phyloP scores from a whole-genome alignment of 352 stramenopile genomes.

The Phytophthora uliginosa region DNA sequence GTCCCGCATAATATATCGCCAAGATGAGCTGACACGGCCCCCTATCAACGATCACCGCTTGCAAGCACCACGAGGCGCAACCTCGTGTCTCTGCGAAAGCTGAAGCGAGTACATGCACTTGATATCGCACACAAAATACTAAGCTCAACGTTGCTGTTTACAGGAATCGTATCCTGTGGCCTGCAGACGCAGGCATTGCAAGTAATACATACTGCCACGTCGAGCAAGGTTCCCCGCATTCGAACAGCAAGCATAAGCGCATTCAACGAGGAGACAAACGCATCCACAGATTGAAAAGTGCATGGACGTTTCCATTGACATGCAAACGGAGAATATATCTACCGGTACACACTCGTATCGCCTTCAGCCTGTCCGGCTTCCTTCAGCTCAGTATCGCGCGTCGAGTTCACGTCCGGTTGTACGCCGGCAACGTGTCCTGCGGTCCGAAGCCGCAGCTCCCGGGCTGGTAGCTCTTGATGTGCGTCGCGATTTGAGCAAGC shows the following conservation, averaged over 20 bases:
- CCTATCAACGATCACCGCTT: neutral
- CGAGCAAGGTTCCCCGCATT: too few relatives aligned
- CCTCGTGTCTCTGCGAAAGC: neutral
- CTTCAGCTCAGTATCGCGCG: neutral
- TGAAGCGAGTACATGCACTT: neutral
- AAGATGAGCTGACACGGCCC: neutral
- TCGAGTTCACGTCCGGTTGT: neutral
- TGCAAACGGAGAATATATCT: neutral
- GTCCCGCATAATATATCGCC: neutral
- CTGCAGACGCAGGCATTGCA: neutral
- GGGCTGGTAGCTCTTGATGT: slow-evolving; percentile 52
- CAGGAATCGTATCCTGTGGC: neutral
- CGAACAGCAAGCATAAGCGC: too few relatives aligned
- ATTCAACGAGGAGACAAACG: neutral
- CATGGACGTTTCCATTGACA: neutral
- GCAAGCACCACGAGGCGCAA: neutral
- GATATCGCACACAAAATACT: neutral
- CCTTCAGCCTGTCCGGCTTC: neutral
- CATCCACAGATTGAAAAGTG: neutral
- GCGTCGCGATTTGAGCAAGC: slow-evolving; percentile 55
- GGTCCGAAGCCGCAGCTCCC: slow-evolving; percentile 41
- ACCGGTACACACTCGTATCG: neutral
- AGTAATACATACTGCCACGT: neutral
- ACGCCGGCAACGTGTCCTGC: slow-evolving; percentile 32
- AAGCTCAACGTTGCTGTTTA: too few relatives aligned